phyloP scores from a whole-genome alignment of 257 asterid genomes.

The Leptodermis oblonga region DNA sequence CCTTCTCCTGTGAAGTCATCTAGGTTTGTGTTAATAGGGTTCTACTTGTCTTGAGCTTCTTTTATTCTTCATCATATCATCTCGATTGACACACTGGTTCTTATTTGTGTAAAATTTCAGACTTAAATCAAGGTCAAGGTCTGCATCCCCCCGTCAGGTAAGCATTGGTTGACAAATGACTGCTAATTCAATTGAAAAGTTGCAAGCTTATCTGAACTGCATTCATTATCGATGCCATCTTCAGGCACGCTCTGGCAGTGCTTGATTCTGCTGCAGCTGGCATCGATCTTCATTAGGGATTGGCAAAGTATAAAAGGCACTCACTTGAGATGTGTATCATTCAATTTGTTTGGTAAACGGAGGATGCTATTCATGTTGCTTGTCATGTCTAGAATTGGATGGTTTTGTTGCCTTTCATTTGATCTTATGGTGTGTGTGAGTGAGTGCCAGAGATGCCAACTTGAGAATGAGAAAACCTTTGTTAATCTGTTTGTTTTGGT shows the following conservation, averaged over 20 bases:
- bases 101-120: slow-evolving; percentile 27
- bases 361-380: too few relatives aligned
- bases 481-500: too few relatives aligned
- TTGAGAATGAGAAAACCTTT: too few relatives aligned
- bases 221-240: slow-evolving; percentile 11
- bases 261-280: slow-evolving; percentile 33
- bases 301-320: too few relatives aligned
- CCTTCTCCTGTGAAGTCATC: slow-evolving; percentile 66
- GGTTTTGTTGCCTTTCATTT: too few relatives aligned
- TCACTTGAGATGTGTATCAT: too few relatives aligned
- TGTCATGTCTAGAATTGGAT: too few relatives aligned
- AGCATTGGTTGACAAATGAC: background rate
- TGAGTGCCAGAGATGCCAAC: too few relatives aligned
- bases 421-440: too few relatives aligned
- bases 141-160: slow-evolving; percentile 76
- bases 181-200: background rate
- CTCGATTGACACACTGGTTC: background rate
- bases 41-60: background rate
- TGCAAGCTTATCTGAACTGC: background rate
- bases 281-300: too few relatives aligned
- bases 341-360: too few relatives aligned
- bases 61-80: background rate
- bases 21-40: slow-evolving; percentile 39
- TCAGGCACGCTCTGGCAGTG: slow-evolving; percentile 75
- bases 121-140: slow-evolving; percentile 51